Evolutionary conservation across 2,329 filamentous ascomycete genomes (phyloP), one percentile per base, ranked within the genome.

Genomic region (Daldinia sp.): DNA sequence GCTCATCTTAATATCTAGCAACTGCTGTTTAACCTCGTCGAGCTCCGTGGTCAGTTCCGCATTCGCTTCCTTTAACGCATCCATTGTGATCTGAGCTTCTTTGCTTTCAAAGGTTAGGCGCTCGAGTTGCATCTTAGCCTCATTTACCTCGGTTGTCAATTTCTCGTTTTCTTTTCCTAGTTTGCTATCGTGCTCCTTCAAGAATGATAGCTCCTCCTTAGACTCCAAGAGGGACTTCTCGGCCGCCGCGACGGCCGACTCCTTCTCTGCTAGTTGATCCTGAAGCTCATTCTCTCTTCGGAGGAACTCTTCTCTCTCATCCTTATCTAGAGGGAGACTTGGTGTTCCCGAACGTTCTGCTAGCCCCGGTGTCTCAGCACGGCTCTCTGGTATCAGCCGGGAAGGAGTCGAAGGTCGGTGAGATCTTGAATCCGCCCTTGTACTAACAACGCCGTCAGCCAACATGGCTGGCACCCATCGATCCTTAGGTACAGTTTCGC

Each of bases 81-180:
- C 95, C 92, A 99, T 97, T 27, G 94, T 97, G 76, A 99, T 99
- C 71, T 91, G 88, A 9, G 93, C 93, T 79, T 99, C 95, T 80
- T 97, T 97, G 81, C 92, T 91, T 82, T 99, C 95, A 72, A 98
- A 99, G 3, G 89, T 90, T 55, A 99, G 85, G 75, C 96, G 93
- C 81, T 99, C 95, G 23, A 99, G 85, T 74, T 97, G 93, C 94
- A 99, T 97, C 77, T 92, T 94, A 74, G 96, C 87, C 74, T 96
- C 93, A 73, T 98, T 97, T 63, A 94, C 87, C 74, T 97, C 94
- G 58, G 87, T 86, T 9, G 88, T 90, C 61, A 98, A 84, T 68
- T 87, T 90, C 77, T 99, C 95, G 70, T 97, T 98, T 66, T 96
- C 92, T 74, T 94, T 96, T 72, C 90, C 90, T 2, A 91, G 87